phyloP scores from a whole-genome alignment of 2,329 filamentous ascomycete genomes.

The Sporothrix sp. region DNA sequence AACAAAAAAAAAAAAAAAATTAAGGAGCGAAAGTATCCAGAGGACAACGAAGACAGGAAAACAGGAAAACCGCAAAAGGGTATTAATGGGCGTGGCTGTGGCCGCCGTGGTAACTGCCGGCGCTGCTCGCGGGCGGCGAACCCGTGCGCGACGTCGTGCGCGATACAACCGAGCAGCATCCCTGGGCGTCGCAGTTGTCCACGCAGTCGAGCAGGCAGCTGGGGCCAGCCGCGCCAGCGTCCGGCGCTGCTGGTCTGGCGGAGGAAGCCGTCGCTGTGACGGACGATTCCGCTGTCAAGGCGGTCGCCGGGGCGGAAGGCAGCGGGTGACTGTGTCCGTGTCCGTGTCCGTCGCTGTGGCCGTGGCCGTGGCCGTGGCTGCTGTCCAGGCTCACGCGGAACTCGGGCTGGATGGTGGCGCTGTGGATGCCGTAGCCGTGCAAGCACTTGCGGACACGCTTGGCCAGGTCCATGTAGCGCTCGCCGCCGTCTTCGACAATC shows the following conservation, averaged over 20 bases:
- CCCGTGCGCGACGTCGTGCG: slow-evolving; percentile 21
- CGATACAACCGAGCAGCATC: slow-evolving; percentile 36
- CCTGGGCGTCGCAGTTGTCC: slow-evolving; percentile 37
- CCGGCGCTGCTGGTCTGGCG: slow-evolving; percentile 26
- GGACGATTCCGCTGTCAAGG: neutral
- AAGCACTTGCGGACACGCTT: slow-evolving; percentile 76
- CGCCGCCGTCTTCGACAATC: slow-evolving; percentile 67
- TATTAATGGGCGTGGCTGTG: slow-evolving; percentile 15
- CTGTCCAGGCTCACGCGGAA: slow-evolving; percentile 50
- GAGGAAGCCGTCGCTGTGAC: slow-evolving; percentile 23
- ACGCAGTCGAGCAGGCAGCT: slow-evolving; percentile 44
- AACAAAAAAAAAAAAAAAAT: neutral
- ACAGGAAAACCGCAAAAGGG: too few relatives aligned
- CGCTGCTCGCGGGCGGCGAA: slow-evolving; percentile 25
- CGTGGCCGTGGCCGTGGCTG: slow-evolving; percentile 24
- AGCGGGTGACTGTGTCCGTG: neutral
- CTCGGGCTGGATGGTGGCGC: slow-evolving; percentile 93
- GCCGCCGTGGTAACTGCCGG: slow-evolving; percentile 26
- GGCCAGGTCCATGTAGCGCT: slow-evolving; percentile 84
- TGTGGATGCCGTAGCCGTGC: slow-evolving; percentile 93
- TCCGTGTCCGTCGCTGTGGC: slow-evolving; percentile 12
- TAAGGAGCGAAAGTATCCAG: neutral
- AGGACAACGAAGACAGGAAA: too few relatives aligned
- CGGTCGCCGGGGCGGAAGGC: neutral
- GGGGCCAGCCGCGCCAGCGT: slow-evolving; percentile 13